Conservation (phyloP, 345 rosid species). For the Eucalyptus dawsonii region DNA sequence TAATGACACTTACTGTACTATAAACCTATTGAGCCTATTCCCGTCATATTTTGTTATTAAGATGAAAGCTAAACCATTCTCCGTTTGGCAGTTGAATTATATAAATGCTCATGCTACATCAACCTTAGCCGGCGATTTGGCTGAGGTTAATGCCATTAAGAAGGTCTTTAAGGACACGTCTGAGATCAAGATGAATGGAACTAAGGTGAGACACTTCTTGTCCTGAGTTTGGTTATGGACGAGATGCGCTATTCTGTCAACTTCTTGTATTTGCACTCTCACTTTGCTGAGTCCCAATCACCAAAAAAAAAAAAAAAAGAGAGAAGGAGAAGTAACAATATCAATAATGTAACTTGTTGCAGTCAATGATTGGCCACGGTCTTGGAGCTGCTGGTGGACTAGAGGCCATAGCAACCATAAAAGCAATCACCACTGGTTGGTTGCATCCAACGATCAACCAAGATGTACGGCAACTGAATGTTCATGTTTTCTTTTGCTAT, state of each 20-base stretch:
- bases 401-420: constrained; percentile 58
- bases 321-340: neutral
- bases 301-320: neutral
- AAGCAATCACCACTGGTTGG: constrained; percentile 68
- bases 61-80: neutral
- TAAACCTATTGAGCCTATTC: neutral
- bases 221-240: neutral
- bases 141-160: constrained; percentile 62
- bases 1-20: neutral
- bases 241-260: neutral
- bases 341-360: neutral
- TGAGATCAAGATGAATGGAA: constrained; percentile 61
- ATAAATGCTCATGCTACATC: constrained; percentile 65
- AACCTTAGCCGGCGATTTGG: constrained; percentile 61
- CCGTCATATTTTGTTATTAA: neutral
- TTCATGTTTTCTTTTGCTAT: neutral
- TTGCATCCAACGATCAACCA: constrained; percentile 62
- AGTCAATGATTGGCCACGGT: constrained; percentile 66
- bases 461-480: constrained; percentile 20
- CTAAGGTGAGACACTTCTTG: constrained; percentile 21
- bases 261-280: neutral
- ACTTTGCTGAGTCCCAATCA: neutral
- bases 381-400: constrained; percentile 66
- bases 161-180: constrained; percentile 51
- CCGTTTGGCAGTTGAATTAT: constrained; percentile 38